These are phyloP conservation scores for Coleophoma crateriformis DNA, from an alignment of 2,329 filamentous ascomycete species.

Conservation along the genomic window DNA sequence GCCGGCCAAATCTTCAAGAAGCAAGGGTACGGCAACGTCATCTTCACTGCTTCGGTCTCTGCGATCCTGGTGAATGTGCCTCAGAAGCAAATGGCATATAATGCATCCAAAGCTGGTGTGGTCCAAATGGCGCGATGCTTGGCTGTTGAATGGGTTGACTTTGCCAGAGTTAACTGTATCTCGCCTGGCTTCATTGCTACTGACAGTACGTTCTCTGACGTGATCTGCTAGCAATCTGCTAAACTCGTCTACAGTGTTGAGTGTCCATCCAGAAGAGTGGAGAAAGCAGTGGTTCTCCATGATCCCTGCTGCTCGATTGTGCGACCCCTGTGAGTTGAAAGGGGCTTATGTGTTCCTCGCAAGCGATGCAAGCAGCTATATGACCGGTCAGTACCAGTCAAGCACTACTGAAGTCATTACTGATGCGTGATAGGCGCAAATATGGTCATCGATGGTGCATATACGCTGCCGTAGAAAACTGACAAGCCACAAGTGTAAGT, in stretches of 20 bases:
- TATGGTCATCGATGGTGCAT: constrained; percentile 21
- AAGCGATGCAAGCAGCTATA: constrained; percentile 54
- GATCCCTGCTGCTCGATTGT: constrained; percentile 9
- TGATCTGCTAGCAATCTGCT: neutral
- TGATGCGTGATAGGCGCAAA: constrained; percentile 10
- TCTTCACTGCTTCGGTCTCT: constrained; percentile 34
- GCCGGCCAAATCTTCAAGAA: constrained; percentile 32
- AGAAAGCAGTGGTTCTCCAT: constrained; percentile 9
- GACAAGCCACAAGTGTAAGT: too few relatives aligned
- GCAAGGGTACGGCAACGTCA: constrained; percentile 28
- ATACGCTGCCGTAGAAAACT: constrained; percentile 16
- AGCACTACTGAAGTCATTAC: neutral
- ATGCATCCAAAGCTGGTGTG: constrained; percentile 36
- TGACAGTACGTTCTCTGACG: neutral
- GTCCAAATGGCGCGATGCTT: constrained; percentile 34
- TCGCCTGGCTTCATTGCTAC: constrained; percentile 23
- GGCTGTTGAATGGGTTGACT: constrained; percentile 37
- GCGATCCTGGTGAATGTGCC: constrained; percentile 34
- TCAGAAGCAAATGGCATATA: constrained; percentile 36
- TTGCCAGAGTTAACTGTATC: constrained; percentile 33
- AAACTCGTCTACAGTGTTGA: constrained; percentile 16
- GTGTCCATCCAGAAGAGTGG: constrained; percentile 21
- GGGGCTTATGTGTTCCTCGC: constrained; percentile 45
- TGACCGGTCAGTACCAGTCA: constrained; percentile 31
- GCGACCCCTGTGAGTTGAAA: constrained; percentile 28